These are phyloP conservation scores for Vitis vinifera DNA, from an alignment of 164 flowering plant species.

Conservation along the genomic window DNA sequence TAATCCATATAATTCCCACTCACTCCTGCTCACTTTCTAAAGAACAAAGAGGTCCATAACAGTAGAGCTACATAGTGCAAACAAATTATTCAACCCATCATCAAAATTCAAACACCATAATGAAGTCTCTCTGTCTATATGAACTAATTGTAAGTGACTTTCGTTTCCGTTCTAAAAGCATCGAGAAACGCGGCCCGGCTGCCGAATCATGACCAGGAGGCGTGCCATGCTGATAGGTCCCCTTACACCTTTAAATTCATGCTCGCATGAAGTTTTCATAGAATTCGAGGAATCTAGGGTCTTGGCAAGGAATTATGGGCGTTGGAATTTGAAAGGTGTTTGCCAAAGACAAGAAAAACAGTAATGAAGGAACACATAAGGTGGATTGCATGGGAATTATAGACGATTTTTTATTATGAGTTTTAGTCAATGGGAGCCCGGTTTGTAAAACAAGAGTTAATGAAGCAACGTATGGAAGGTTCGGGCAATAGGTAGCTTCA, in stretches of 20 bases:
- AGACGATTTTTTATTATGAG: too few relatives aligned
- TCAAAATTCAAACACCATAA: slow-evolving; percentile 19
- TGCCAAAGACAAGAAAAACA: slow-evolving; percentile 23
- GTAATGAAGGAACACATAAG: slow-evolving; percentile 3
- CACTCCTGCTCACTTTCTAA: slow-evolving; percentile 29
- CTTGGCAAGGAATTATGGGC: slow-evolving; percentile 9
- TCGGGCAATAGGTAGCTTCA: too few relatives aligned
- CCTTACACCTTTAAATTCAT: slow-evolving; percentile 22
- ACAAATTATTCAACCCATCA: slow-evolving; percentile 34
- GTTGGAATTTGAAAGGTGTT: slow-evolving; percentile 2
- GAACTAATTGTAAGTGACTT: slow-evolving; percentile 36
- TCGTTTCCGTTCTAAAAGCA: slow-evolving; percentile 73
- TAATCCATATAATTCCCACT: slow-evolving; percentile 61
- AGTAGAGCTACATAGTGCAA: slow-evolving; percentile 22
- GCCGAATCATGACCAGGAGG: slow-evolving; percentile 55
- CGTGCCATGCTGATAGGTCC: slow-evolving; percentile 5
- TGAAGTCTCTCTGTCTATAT: slow-evolving; percentile 28
- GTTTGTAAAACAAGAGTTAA: too few relatives aligned
- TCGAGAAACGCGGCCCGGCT: slow-evolving; percentile 46
- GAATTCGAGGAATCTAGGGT: slow-evolving; percentile 27
- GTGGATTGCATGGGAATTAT: slow-evolving; percentile 41
- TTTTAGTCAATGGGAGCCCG: too few relatives aligned
- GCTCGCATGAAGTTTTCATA: slow-evolving; percentile 32
- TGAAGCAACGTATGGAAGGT: too few relatives aligned
- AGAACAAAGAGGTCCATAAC: slow-evolving; percentile 69